Base-by-base conservation (phyloP, 179 eudicot species). In the Camellia oleifera region DNA sequence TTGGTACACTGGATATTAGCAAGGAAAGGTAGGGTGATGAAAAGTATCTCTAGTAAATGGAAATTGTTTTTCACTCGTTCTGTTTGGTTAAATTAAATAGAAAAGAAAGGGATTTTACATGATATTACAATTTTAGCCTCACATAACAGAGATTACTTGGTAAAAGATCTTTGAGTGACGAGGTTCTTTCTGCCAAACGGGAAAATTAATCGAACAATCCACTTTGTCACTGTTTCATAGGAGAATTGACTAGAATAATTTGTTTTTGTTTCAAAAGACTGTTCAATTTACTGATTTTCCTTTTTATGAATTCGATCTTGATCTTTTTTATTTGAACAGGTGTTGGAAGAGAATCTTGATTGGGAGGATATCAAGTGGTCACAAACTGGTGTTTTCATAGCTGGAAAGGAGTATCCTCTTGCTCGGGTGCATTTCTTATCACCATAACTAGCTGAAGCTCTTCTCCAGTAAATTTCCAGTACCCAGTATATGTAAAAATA, bases 341-440 rank as follows among this genome's bases (percentile, higher is more conserved):
- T 94, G 23, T 44, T 96, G 88, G 96, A 89, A 85, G 97, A 94
- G 76, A 92, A 96, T 86, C 81, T 96, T 61, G 98, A 96, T 73
- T 96, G 99, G 99, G 99, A 96, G 74, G 98, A 96, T 86, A 93
- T 96, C 69, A 87, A 85, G 82, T 96, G 99, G 99, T 92, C 98
- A 40, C 97, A 92, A 82, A 96, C 99, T 7, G 99, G 99, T 44
- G 98, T 91, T 73, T 89, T 89, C 91, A 85, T 96, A 15, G 88
- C 88, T 20, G 99, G 99, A 80, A 96, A 88, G 79, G 97, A 92
- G 77, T 94, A 94, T 81, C 93, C 82, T 78, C 97, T 96, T 78
- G 97, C 98, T 44, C 84, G 99, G 81, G 92, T 90, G 71, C 99
- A 96, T 86, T 96, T 96, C 85, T 78, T 95, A 78, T 88, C 98